Evolutionary conservation across 169 alveolate genomes (phyloP).

Genomic region (Plasmodium vinckei): DNA sequence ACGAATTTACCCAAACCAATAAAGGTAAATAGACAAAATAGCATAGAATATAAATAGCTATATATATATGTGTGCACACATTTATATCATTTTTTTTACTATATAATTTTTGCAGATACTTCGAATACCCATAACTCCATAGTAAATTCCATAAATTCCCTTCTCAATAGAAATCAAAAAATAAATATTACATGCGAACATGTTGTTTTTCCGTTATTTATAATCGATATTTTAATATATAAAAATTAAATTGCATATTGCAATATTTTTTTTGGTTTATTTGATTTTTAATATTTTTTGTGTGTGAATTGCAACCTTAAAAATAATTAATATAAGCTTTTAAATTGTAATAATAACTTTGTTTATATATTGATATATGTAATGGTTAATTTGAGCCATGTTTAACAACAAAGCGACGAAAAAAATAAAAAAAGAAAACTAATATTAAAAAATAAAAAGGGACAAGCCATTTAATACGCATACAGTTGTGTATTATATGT

Average conservation of each 20-base stretch:
- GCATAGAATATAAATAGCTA: background rate
- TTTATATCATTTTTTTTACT: background rate
- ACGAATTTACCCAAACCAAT: conserved; percentile 64
- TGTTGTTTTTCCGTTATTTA: conserved; percentile 64
- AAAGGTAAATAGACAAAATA: conserved; percentile 9
- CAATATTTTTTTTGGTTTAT: conserved; percentile 2
- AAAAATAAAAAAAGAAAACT: conserved; percentile 18
- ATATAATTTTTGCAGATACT: conserved; percentile 24
- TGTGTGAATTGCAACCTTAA: conserved; percentile 16
- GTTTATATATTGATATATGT: background rate
- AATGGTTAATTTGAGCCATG: no score
- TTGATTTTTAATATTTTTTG: conserved; percentile 19
- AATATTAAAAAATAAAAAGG: background rate
- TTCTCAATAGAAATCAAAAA: conserved; percentile 15
- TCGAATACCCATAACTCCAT: conserved; percentile 44
- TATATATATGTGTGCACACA: background rate
- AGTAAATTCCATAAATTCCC: conserved; percentile 18
- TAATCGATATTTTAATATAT: conserved; percentile 64
- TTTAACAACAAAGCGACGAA: background rate
- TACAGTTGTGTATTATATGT: background rate
- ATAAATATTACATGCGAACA: conserved; percentile 43
- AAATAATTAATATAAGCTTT: conserved; percentile 13
- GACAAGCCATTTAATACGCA: background rate
- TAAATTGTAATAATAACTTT: background rate
- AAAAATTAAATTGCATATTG: background rate